A percentile compares a stretch with the other conserved stretches of the same genome.
Evolutionary conservation across 345 rosid species (phyloP).

Genomic region (Angophora floribunda): DNA sequence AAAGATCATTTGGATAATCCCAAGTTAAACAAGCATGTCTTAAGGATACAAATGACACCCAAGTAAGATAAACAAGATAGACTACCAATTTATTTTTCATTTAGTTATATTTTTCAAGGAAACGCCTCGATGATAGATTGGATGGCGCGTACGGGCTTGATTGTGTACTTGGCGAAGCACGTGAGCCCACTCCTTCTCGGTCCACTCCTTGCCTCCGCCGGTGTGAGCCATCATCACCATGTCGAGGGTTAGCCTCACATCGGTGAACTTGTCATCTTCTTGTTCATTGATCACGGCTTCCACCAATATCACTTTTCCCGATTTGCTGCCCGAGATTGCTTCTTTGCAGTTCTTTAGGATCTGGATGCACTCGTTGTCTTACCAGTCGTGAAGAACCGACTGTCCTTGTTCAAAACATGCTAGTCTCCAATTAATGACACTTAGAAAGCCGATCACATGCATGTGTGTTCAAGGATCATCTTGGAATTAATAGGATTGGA

Average conservation of each 20-base stretch:
- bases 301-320: conserved; percentile 53
- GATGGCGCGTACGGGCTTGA: conserved; percentile 24
- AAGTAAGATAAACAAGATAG: neutral
- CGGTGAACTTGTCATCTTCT: conserved; percentile 17
- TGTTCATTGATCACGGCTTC: conserved; percentile 40
- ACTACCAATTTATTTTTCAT: neutral
- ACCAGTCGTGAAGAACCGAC: conserved; percentile 76
- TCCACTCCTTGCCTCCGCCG: conserved; percentile 53
- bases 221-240: conserved; percentile 80
- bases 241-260: conserved; percentile 43
- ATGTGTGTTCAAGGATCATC: neutral
- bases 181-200: conserved; percentile 48
- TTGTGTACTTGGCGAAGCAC: conserved; percentile 27
- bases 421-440: neutral
- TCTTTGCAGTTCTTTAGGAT: conserved; percentile 59
- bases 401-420: neutral
- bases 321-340: conserved; percentile 26
- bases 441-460: neutral
- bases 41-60: neutral
- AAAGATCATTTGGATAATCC: no score
- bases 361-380: conserved; percentile 50
- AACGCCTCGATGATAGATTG: conserved; percentile 39
- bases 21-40: neutral
- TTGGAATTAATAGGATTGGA: neutral
- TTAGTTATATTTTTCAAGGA: conserved; percentile 1